Evolutionary conservation across 2,329 filamentous ascomycete genomes (phyloP).

Genomic region (Venturia aucupariae): DNA sequence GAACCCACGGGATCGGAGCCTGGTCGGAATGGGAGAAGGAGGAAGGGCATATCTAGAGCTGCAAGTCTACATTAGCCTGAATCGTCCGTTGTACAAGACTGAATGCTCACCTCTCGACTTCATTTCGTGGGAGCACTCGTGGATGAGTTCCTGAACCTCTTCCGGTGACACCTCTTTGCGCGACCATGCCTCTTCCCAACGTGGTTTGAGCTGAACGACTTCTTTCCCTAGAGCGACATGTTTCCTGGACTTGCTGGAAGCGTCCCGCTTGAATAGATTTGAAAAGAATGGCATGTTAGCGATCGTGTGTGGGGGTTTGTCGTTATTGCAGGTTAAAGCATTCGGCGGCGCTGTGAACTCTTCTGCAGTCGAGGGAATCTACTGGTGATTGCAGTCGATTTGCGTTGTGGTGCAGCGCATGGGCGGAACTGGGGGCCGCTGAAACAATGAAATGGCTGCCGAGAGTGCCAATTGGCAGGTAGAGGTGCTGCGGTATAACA

Average conservation of each 20-base stretch:
- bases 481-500: not conserved
- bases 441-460: not conserved
- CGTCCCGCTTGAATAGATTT: constrained; percentile 65
- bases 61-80: constrained; percentile 14
- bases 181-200: constrained; percentile 82
- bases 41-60: constrained; percentile 86
- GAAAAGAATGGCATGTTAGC: constrained; percentile 48
- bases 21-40: constrained; percentile 88
- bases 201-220: constrained; percentile 56
- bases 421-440: not conserved
- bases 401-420: not conserved
- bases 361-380: not conserved
- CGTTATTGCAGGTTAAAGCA: not conserved
- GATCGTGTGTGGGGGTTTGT: not conserved
- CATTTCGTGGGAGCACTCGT: constrained; percentile 79
- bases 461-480: not conserved
- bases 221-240: constrained; percentile 42
- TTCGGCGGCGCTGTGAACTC: not conserved
- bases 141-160: constrained; percentile 80
- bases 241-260: constrained; percentile 55
- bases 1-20: constrained; percentile 87
- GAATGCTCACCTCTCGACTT: constrained; percentile 73
- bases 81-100: constrained; percentile 3
- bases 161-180: constrained; percentile 76
- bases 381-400: not conserved